phyloP scores from a whole-genome alignment of 257 asterid species.

The Solanum habrochaites region DNA sequence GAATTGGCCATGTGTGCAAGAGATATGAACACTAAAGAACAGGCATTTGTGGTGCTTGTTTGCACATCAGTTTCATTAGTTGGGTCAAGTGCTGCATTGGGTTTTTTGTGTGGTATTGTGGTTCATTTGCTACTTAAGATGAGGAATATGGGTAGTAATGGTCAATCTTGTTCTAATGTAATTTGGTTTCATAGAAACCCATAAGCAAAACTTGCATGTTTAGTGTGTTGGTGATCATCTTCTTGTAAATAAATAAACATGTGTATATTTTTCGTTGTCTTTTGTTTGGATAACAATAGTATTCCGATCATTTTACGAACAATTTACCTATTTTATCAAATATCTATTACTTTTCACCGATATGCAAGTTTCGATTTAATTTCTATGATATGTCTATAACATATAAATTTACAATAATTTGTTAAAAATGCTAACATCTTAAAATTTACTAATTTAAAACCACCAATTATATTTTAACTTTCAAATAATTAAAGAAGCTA shows the following conservation, averaged over 20 bases:
- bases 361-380: not conserved
- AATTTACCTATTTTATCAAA: too few relatives aligned
- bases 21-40: conserved; percentile 64
- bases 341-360: not conserved
- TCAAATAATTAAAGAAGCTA: too few relatives aligned
- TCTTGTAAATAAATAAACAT: not conserved
- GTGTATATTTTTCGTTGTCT: not conserved
- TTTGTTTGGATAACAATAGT: not conserved
- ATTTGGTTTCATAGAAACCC: conserved; percentile 16
- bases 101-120: conserved; percentile 60
- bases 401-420: too few relatives aligned
- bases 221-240: not conserved
- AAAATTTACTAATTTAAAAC: too few relatives aligned
- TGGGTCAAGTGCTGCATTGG: conserved; percentile 67
- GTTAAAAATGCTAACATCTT: not conserved
- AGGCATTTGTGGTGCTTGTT: conserved; percentile 63
- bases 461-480: too few relatives aligned
- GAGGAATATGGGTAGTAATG: conserved; percentile 25
- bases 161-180: conserved; percentile 8
- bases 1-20: conserved; percentile 54
- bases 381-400: not conserved
- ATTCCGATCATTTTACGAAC: not conserved
- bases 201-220: not conserved
- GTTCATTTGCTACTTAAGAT: conserved; percentile 41
- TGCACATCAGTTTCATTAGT: conserved; percentile 64